Evolutionary conservation across 257 asterid genomes (phyloP), one percentile per base, ranked within the genome.

Genomic region (Parsonsia alboflavescens): DNA sequence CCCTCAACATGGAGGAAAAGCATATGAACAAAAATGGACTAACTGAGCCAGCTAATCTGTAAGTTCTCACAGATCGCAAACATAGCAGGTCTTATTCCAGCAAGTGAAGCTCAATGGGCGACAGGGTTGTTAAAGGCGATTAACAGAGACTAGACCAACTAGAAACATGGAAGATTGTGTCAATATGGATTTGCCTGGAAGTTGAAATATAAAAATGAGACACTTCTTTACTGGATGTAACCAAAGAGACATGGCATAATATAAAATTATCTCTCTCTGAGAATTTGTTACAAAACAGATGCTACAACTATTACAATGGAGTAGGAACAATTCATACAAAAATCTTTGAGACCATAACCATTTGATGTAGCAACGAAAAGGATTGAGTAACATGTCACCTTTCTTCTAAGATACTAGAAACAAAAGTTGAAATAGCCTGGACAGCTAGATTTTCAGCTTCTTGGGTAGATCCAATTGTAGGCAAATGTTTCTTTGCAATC

Each of bases 401-500:
- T 46, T 46, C 46, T 59, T 68, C 17, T 70, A 79, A 80, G 45
- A 68, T 46, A 58, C 71, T 54, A 28, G 89, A 85, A 72, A 88
- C 84, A 80, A 89, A 91, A 52, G 77, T 78, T 8, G 87, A 71
- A 39, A 91, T 76, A 52, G 91, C 92, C 78, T 79, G 82, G 54
- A 81, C 83, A 71, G 96, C 96, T 74, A 53, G 72, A 16, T 83
- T 77, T 81, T 91, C 97, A 69, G 86, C 86, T 78, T 77, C 92
- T 80, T 93, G 97, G 50, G 79, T 85, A 74, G 85, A 71, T 58
- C 86, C 92, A 17, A 77, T 78, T 42, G 84, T 75, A 33, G 82
- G 84, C 56, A 85, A 81, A 68, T 88, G 90, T 84, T 83, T 93
- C 86, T 88, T 91, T 2, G 77, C 85, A 73, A 93, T 81, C 84